Evolutionary conservation across 148 eudicot genomes (phyloP), one percentile per base, ranked within the genome.

Genomic region (Heliosperma pusillum): DNA sequence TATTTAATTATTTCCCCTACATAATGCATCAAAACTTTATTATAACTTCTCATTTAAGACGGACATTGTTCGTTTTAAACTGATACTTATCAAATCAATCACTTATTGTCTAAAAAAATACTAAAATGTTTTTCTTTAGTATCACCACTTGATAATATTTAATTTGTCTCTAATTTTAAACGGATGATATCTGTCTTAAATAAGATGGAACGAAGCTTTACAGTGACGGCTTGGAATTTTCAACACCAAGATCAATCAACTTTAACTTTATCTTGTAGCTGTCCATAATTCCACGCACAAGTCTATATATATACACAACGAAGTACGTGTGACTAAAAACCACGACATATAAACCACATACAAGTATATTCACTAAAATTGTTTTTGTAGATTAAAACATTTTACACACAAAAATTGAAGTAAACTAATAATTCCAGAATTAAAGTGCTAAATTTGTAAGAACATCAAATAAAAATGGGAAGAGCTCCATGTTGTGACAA

Each of bases 401-500:
- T 50, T 1, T 15, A 50, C 55, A 50, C 42, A 8, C 7, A 36
- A 8, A 36, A 36, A 73, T 24, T 20, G 24, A 59, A 12, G 10
- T 20, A 7, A 1, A 20, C 4, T 16, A 10, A 65, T n/a, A 42
- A 50, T 47, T 19, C 42, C 22, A 53, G 70, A 19, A 67, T 11
- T 20, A 67, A 36, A 13, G 8, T 7, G 13, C 40, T 33, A 5
- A 19, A 20, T 67, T 7, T 20, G 26, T 66, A 75, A 26, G 21
- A 40, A 6, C 7, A 15, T 36, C 13, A 10, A 59, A 24, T 6
- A 1, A 66, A 72, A 20, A 89, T 89, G 93, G 93, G 82, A 76
- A 87, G 90, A 84, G 86, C 89, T 76, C 93, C 93, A 11, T 89
- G 93, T 27, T 89, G 93, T 77, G 93, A 87, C 58, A 89, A 87